Evolutionary conservation across 176 grass and related monocot genomes (phyloP), one percentile per base, ranked within the genome.

Genomic region (Oryza brachyantha): DNA sequence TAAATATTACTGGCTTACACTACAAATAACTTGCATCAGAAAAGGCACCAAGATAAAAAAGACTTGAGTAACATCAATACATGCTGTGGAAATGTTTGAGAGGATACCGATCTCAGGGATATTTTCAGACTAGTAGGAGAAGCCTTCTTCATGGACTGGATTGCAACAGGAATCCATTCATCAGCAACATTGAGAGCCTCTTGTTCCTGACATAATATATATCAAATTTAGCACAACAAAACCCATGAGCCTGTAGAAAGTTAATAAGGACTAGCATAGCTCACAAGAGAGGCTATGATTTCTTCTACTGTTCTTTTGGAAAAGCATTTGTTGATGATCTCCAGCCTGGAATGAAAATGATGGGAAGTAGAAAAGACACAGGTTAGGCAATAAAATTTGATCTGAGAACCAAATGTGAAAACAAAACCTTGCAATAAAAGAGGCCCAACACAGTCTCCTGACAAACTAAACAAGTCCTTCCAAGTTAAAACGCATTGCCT

Each of bases 71-170:
- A 63, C 2, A 63, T 4, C 2, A 61, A 40, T 38, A 65, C 42
- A 72, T 31, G 40, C 40, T 64, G 24, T 43, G 19, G 45, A 75
- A 66, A 42, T 79, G 76, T 72, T 42, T 81, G 59, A 69, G 7
- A 69, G 42, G 42, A 70, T 94, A 97, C 91, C 77, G 91, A 90
- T 90, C 73, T 92, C 12, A 97, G 87, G 61, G 91, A 92, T 55
- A 97, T 92, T 84, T 95, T 93, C 39, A 99, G 86, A 75, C 96
- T 94, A 36, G 87, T 91, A 55, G 96, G 92, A 74, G 96, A 99
- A 68, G 92, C 90, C 74, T 89, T 95, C 79, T 73, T 94, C 70
- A 94, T 66, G 10, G 92, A 91, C 48, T 91, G 81, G 62, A 95
- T 91, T 81, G 88, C 82, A 35, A 65, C 62, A 68, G 42, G 46